Percentiles rank a stretch among this genome's conserved stretches.
Evolutionary conservation across 1,284 basidiomycete species (phyloP).

Genomic region (Ceratobasidium sp.): DNA sequence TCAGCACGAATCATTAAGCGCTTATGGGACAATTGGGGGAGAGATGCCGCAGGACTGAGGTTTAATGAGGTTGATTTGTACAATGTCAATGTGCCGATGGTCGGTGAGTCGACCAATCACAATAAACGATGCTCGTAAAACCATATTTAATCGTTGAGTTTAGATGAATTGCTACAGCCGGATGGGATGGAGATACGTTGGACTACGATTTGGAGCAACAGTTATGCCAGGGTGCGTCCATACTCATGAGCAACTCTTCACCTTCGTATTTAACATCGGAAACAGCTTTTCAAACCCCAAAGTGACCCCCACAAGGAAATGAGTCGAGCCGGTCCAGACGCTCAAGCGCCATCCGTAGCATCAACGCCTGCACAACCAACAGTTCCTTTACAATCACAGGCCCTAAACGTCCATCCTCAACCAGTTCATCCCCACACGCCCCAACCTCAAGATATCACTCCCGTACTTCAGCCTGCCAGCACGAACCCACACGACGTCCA

Average conservation of each 20-base stretch:
- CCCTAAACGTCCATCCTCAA: slow-evolving; percentile 47
- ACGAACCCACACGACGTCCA: slow-evolving; percentile 45
- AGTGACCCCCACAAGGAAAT: slow-evolving; percentile 45
- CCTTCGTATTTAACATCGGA: background rate
- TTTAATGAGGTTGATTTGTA: slow-evolving; percentile 79
- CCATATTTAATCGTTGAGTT: background rate
- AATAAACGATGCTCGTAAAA: too few relatives aligned
- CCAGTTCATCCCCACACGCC: background rate
- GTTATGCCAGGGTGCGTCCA: slow-evolving; percentile 64
- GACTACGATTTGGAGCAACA: slow-evolving; percentile 81
- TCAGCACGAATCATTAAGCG: slow-evolving; percentile 73
- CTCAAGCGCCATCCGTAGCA: slow-evolving; percentile 55
- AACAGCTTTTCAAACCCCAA: slow-evolving; percentile 66
- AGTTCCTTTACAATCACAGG: background rate
- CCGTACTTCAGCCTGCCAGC: slow-evolving; percentile 16
- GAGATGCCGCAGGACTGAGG: slow-evolving; percentile 67
- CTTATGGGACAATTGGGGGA: slow-evolving; percentile 85
- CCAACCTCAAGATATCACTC: background rate
- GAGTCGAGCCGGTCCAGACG: slow-evolving; percentile 49
- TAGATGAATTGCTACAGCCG: slow-evolving; percentile 62
- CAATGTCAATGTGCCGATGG: slow-evolving; percentile 82
- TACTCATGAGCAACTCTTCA: too few relatives aligned
- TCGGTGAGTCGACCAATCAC: slow-evolving; percentile 51
- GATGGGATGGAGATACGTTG: slow-evolving; percentile 71
- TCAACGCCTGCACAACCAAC: slow-evolving; percentile 24